phyloP scores from a whole-genome alignment of 805 yeast genomes.

The Saccharomyces mikatae region DNA sequence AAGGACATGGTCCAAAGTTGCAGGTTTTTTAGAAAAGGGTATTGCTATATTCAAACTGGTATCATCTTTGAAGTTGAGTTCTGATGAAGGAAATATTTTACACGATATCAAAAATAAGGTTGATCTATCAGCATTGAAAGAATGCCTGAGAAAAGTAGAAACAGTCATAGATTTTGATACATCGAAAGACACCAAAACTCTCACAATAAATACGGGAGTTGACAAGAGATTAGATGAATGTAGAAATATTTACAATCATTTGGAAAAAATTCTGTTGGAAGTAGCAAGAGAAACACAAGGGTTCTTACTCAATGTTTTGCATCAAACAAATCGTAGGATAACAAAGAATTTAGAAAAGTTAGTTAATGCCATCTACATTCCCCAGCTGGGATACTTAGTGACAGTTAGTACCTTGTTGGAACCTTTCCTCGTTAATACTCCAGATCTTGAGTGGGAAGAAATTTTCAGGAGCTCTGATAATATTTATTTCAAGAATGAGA shows the following conservation, averaged over 20 bases:
- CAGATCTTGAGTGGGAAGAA: constrained; percentile 28
- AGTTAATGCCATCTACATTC: constrained; percentile 36
- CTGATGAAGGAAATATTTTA: constrained; percentile 7
- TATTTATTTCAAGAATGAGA: constrained; percentile 31
- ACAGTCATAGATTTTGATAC: constrained; percentile 32
- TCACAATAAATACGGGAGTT: constrained; percentile 28
- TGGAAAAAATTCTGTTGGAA: constrained; percentile 29
- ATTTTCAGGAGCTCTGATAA: constrained; percentile 34
- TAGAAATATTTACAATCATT: constrained; percentile 19
- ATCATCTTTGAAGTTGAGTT: constrained; percentile 2
- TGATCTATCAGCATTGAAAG: constrained; percentile 5
- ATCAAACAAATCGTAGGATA: constrained; percentile 10
- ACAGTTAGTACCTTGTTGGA: constrained; percentile 17
- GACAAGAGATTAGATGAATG: constrained; percentile 25
- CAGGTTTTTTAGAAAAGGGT: constrained; percentile 17
- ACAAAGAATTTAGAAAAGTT: constrained; percentile 6
- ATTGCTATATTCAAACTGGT: constrained; percentile 12
- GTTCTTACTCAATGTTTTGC: constrained; percentile 4
- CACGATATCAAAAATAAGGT: constrained; percentile 8
- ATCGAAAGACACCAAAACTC: constrained; percentile 24
- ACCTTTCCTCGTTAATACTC: background rate
- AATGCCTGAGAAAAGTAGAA: constrained; percentile 16
- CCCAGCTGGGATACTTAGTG: constrained; percentile 39
- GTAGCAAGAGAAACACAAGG: constrained; percentile 12
- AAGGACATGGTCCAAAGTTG: constrained; percentile 27